Evolutionary conservation across 1,284 basidiomycete genomes (phyloP).

Genomic region (Caloboletus inedulis): DNA sequence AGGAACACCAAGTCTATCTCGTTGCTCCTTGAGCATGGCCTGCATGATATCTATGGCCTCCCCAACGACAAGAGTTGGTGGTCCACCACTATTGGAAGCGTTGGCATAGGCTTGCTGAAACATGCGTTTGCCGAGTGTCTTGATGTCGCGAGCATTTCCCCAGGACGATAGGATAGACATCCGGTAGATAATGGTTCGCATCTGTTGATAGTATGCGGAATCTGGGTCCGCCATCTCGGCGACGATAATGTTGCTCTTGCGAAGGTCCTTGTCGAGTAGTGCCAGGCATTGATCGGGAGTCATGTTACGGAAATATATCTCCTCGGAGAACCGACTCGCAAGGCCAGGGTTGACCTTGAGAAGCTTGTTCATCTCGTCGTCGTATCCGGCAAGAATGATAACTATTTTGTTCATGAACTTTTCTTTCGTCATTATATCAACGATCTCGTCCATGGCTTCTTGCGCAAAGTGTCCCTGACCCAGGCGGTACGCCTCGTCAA

Average conservation of each 20-base stretch:
- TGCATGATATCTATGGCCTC: slow-evolving; percentile 25
- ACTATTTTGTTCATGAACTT: slow-evolving; percentile 54
- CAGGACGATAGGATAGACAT: slow-evolving; percentile 48
- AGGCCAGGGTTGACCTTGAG: slow-evolving; percentile 56
- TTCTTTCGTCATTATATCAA: slow-evolving; percentile 55
- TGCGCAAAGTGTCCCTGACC: slow-evolving; percentile 56
- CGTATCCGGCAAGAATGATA: slow-evolving; percentile 65
- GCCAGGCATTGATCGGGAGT: slow-evolving; percentile 44
- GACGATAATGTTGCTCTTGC: slow-evolving; percentile 41
- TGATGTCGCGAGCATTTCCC: slow-evolving; percentile 64
- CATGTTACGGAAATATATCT: slow-evolving; percentile 54
- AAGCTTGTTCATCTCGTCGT: slow-evolving; percentile 60
- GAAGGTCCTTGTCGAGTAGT: slow-evolving; percentile 45
- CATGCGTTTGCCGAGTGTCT: slow-evolving; percentile 50
- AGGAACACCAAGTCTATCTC: slow-evolving; percentile 25
- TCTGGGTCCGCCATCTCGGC: slow-evolving; percentile 34
- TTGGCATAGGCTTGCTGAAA: slow-evolving; percentile 32
- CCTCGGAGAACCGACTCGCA: slow-evolving; percentile 62
- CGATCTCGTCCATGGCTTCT: slow-evolving; percentile 68
- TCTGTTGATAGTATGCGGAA: slow-evolving; percentile 32
- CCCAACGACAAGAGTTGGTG: slow-evolving; percentile 5
- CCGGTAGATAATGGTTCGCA: slow-evolving; percentile 37
- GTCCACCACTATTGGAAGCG: slow-evolving; percentile 13
- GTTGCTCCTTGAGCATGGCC: slow-evolving; percentile 26
- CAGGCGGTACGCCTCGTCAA: slow-evolving; percentile 66